These are phyloP conservation scores for Botryotinia calthae DNA, from an alignment of 2,329 filamentous ascomycete genomes.

Conservation along the genomic window DNA sequence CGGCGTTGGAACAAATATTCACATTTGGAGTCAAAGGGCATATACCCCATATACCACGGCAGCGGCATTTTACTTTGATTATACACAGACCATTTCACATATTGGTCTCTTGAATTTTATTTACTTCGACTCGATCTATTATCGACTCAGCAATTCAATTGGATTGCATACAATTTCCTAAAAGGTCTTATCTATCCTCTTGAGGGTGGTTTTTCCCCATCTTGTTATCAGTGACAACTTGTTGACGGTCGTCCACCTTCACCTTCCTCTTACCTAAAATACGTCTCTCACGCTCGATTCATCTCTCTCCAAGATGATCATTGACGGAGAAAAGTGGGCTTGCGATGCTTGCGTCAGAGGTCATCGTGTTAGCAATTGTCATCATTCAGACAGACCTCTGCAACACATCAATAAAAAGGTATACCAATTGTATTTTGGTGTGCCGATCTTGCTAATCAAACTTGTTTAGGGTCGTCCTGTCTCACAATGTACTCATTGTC, in stretches of 20 bases:
- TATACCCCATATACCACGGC: slow-evolving; percentile 35
- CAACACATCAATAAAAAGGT: slow-evolving; percentile 92
- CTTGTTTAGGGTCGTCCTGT: slow-evolving; percentile 71
- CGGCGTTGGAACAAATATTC: slow-evolving; percentile 31
- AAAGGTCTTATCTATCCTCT: slow-evolving; percentile 28
- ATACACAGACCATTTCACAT: slow-evolving; percentile 7
- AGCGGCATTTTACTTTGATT: slow-evolving; percentile 26
- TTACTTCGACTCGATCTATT: slow-evolving; percentile 36
- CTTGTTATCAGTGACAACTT: slow-evolving; percentile 6
- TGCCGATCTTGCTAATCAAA: slow-evolving; percentile 16
- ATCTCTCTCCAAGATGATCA: slow-evolving; percentile 59
- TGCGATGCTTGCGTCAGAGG: slow-evolving; percentile 92
- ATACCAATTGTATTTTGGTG: slow-evolving; percentile 14
- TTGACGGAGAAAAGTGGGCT: slow-evolving; percentile 95
- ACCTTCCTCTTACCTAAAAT: slow-evolving; percentile 5
- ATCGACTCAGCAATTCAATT: slow-evolving; percentile 38
- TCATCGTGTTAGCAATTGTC: slow-evolving; percentile 98
- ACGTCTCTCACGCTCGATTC: slow-evolving; percentile 26
- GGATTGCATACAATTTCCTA: slow-evolving; percentile 34
- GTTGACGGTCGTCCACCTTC: slow-evolving; percentile 32
- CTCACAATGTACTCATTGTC: slow-evolving; percentile 97
- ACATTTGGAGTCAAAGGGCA: slow-evolving; percentile 31
- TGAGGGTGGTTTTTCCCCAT: slow-evolving; percentile 32
- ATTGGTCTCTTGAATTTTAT: slow-evolving; percentile 22
- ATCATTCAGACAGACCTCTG: slow-evolving; percentile 87